Evolutionary conservation across 2,329 filamentous ascomycete genomes (phyloP).

Genomic region (Fusarium nanum): DNA sequence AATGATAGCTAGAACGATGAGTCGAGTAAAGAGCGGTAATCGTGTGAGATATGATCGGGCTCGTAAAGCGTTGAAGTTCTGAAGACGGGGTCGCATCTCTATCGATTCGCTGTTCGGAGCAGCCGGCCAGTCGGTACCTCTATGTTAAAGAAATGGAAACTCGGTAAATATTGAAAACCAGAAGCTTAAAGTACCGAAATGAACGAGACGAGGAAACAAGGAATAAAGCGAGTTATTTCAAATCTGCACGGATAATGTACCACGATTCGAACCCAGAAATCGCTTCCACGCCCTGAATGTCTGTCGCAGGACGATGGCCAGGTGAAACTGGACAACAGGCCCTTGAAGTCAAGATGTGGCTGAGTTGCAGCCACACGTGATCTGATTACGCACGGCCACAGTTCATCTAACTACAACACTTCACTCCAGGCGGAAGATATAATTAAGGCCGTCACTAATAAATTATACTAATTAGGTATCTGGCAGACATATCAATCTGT

Average conservation of each 20-base stretch:
- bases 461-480: neutral
- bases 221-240: neutral
- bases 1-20: conserved; percentile 73
- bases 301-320: conserved; percentile 22
- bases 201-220: neutral
- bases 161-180: neutral
- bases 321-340: conserved; percentile 41
- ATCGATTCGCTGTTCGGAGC: conserved; percentile 42
- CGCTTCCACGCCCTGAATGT: conserved; percentile 31
- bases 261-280: conserved; percentile 19
- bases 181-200: neutral
- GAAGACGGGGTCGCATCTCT: conserved; percentile 50
- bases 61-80: conserved; percentile 74
- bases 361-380: conserved; percentile 43
- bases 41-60: conserved; percentile 84
- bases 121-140: conserved; percentile 36
- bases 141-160: conserved; percentile 1
- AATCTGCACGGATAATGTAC: conserved; percentile 3
- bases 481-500: neutral
- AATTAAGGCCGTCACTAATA: neutral
- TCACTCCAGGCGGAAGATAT: neutral
- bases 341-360: conserved; percentile 23
- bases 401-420: neutral
- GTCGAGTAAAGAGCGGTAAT: conserved; percentile 87
- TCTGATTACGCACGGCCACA: conserved; percentile 14